Conservation (phyloP, 75 land plant species). For the Ceratopteris richardii region DNA sequence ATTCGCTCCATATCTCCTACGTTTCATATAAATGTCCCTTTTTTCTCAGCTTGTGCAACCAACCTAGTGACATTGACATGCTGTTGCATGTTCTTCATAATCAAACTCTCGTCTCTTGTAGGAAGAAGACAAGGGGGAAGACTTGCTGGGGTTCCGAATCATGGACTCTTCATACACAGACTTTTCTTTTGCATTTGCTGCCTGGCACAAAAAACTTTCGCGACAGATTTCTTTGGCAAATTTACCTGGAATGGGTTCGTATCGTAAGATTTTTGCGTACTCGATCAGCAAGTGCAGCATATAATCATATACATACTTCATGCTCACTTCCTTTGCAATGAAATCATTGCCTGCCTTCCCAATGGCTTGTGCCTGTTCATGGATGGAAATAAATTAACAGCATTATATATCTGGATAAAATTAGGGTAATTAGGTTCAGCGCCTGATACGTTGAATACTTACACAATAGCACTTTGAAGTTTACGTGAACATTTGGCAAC, state of each 20-base stretch:
- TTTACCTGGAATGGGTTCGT: slow-evolving; percentile 36
- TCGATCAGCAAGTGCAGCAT: slow-evolving; percentile 59
- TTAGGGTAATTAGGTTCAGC: background rate
- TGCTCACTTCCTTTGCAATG: slow-evolving; percentile 40
- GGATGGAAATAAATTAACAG: background rate
- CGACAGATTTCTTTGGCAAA: slow-evolving; percentile 24
- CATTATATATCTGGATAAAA: too few species aligned
- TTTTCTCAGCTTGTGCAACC: background rate
- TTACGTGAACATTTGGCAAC: too few species aligned
- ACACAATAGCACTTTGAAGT: too few species aligned
- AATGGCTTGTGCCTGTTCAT: slow-evolving; percentile 22
- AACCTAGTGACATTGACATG: background rate
- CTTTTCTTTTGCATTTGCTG: slow-evolving; percentile 12
- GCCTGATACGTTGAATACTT: background rate
- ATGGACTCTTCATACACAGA: slow-evolving; percentile 39
- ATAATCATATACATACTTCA: slow-evolving; percentile 62
- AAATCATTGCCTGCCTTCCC: slow-evolving; percentile 39
- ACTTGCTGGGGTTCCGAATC: slow-evolving; percentile 20
- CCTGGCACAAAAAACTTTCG: slow-evolving; percentile 37
- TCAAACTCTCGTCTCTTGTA: background rate
- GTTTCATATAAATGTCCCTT: too few species aligned
- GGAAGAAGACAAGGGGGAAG: slow-evolving; percentile 7
- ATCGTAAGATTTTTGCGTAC: slow-evolving; percentile 45
- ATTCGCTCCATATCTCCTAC: too few species aligned
- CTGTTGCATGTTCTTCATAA: background rate